These are phyloP conservation scores for Chlamydomonas incerta DNA, from an alignment of 139 green algal genomes.

Conservation along the genomic window DNA sequence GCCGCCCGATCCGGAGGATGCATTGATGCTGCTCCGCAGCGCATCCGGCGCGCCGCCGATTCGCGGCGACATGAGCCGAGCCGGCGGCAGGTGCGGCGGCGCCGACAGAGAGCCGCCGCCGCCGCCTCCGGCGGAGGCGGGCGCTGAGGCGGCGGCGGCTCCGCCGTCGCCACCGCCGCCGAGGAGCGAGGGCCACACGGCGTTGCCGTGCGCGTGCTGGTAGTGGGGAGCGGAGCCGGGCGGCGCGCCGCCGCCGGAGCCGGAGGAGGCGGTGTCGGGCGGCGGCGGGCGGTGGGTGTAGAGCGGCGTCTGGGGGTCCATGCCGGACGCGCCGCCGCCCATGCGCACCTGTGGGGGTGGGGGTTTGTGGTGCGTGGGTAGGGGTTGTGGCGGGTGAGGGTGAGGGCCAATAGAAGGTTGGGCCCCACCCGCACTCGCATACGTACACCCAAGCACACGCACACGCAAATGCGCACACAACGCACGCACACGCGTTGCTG, in stretches of 20 bases:
- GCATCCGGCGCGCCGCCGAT: background rate
- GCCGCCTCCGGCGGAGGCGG: background rate
- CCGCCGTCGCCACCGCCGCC: background rate
- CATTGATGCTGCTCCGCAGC: background rate
- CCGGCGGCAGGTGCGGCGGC: background rate
- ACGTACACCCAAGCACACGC: no score
- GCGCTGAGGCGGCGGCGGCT: background rate
- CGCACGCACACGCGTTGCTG: no score
- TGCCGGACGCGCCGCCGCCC: conserved; percentile 2
- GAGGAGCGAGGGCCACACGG: background rate
- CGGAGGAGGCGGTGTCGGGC: background rate
- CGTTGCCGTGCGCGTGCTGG: background rate
- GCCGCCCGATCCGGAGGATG: no score
- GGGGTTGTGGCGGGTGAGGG: no score
- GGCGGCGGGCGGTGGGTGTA: background rate
- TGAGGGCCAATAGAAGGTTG: no score
- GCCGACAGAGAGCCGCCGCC: background rate
- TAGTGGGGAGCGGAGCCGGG: background rate
- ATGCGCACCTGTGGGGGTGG: conserved; percentile 47
- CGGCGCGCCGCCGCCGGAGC: background rate
- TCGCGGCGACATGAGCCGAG: conserved; percentile 4
- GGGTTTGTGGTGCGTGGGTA: no score
- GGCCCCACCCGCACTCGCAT: no score
- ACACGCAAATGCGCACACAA: no score
- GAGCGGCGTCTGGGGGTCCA: background rate